Conservation (phyloP, 1,284 basidiomycete species). For the Gomphus sp. region DNA sequence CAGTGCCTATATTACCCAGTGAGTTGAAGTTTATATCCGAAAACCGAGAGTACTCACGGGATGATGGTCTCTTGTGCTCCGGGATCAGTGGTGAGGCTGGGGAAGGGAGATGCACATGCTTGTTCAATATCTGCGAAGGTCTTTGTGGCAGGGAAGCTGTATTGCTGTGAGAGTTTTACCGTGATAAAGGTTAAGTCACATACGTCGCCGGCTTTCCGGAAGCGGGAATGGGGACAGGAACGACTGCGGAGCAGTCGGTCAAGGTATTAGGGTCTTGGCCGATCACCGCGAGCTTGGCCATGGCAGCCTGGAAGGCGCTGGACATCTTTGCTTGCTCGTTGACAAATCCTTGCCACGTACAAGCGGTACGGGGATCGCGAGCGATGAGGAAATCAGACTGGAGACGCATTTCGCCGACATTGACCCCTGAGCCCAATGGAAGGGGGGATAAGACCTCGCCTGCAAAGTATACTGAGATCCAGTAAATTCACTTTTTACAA, state of each 20-base stretch:
- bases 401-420: constrained; percentile 14
- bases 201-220: constrained; percentile 1
- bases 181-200: background rate
- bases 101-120: constrained; percentile 22
- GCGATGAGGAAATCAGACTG: constrained; percentile 13
- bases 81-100: constrained; percentile 18
- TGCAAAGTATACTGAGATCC: background rate
- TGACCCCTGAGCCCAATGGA: background rate
- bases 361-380: constrained; percentile 14
- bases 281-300: constrained; percentile 7
- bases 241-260: constrained; percentile 6
- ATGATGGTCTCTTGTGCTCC: constrained; percentile 12
- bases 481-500: background rate
- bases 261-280: constrained; percentile 1
- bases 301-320: background rate
- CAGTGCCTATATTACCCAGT: too few species aligned
- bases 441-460: background rate
- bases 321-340: constrained; percentile 7
- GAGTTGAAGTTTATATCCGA: too few species aligned
- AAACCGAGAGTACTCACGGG: too few species aligned
- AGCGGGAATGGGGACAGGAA: background rate
- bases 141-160: constrained; percentile 23
- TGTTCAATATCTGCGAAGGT: constrained; percentile 11
- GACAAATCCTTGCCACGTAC: constrained; percentile 16
- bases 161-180: too few species aligned